A percentile compares a stretch with the other conserved stretches of the same genome.
phyloP scores from a whole-genome alignment of 1,284 basidiomycete species.

The Cutaneotrichosporon cavernicola region DNA sequence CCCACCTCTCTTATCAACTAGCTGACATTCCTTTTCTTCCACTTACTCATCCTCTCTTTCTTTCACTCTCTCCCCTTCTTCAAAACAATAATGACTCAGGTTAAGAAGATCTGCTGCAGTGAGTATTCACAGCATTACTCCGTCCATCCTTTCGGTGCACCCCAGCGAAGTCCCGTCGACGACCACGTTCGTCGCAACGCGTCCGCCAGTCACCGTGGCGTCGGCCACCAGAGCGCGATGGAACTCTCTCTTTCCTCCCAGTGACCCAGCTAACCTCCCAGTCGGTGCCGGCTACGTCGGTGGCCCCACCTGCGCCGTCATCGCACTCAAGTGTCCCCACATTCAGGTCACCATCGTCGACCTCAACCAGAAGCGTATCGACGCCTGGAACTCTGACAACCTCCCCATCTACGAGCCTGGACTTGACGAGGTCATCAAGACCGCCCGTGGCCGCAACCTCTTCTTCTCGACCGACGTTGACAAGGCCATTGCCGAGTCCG shows the following conservation, averaged over 20 bases:
- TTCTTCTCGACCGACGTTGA: constrained; percentile 98
- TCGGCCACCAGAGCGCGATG: neutral
- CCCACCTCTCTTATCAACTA: neutral
- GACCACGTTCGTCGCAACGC: neutral
- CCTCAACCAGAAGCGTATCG: constrained; percentile 88
- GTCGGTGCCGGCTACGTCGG: constrained; percentile 97
- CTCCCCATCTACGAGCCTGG: constrained; percentile 90
- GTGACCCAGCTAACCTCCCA: constrained; percentile 41
- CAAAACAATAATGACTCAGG: constrained; percentile 54
- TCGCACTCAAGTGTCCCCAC: constrained; percentile 66
- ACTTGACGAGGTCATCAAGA: constrained; percentile 86
- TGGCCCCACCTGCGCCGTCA: constrained; percentile 91
- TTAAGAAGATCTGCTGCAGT: constrained; percentile 90
- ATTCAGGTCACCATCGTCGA: constrained; percentile 97
- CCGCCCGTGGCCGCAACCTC: constrained; percentile 87
- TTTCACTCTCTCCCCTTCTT: constrained; percentile 8
- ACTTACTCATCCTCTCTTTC: constrained; percentile 7
- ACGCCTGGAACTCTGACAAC: constrained; percentile 82
- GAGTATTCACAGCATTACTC: constrained; percentile 51
- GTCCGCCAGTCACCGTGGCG: neutral
- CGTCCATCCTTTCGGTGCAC: neutral
- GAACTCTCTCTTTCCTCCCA: neutral
- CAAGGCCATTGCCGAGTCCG: constrained; percentile 85
- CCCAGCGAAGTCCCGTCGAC: neutral
- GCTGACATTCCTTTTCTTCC: neutral